A percentile compares a stretch with the other conserved stretches of the same genome.
Evolutionary conservation across 495 filamentous ascomycete genomes (phyloP).

Genomic region (Chaetomium fimeti): DNA sequence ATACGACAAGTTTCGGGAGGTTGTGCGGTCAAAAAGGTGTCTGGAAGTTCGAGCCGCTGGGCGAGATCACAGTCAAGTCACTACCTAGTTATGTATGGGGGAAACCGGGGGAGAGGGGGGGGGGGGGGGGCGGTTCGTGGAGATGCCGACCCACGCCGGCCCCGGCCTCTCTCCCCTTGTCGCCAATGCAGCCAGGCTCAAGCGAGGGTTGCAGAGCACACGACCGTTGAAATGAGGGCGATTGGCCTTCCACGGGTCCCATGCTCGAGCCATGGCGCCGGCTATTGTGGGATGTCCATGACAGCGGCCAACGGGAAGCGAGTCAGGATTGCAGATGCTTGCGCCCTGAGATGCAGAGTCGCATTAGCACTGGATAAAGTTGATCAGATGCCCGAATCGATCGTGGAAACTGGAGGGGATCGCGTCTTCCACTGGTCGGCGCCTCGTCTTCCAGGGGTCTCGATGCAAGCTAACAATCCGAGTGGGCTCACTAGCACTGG

Average conservation of each 20-base stretch:
- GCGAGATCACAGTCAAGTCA: background rate
- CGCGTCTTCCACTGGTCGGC: slow-evolving; percentile 2
- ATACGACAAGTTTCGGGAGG: background rate
- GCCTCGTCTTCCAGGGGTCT: slow-evolving; percentile 11
- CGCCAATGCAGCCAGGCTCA: slow-evolving; percentile 9
- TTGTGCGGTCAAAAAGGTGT: background rate
- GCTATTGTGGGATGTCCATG: background rate
- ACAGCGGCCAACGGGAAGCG: slow-evolving; percentile 1
- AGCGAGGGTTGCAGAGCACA: slow-evolving; percentile 18
- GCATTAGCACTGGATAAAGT: slow-evolving; percentile 7
- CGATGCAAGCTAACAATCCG: background rate
- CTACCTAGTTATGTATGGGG: background rate
- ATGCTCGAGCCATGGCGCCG: background rate
- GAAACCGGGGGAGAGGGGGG: too few relatives aligned
- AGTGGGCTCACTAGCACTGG: background rate
- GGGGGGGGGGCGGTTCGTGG: slow-evolving; percentile 1
- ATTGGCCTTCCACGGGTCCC: background rate
- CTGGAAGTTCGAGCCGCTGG: background rate
- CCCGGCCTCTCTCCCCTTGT: background rate
- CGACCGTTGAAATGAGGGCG: slow-evolving; percentile 14
- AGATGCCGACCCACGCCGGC: background rate
- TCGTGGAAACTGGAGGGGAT: background rate
- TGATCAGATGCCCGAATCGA: slow-evolving; percentile 21
- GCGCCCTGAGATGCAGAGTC: slow-evolving; percentile 2
- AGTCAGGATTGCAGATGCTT: slow-evolving; percentile 7